phyloP scores from a whole-genome alignment of 129 eudicot genomes.

The Centaurea solstitialis region DNA sequence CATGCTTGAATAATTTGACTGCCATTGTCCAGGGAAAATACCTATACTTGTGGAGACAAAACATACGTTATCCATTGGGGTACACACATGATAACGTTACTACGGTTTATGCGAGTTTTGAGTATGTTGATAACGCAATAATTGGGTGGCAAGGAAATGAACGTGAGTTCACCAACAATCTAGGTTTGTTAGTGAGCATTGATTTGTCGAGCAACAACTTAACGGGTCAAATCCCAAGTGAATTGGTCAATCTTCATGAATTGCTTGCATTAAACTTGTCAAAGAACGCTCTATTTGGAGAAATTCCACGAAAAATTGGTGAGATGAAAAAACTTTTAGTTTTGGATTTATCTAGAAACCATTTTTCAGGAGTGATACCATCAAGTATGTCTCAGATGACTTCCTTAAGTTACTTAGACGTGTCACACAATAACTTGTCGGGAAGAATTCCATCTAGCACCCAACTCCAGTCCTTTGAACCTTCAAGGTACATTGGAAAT shows the following conservation, averaged over 20 bases:
- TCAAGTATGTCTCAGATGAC: neutral
- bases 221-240: no score
- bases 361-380: slow-evolving; percentile 29
- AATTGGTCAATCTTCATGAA: no score
- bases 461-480: slow-evolving; percentile 15
- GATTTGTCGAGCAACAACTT: no score
- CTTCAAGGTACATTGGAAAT: neutral
- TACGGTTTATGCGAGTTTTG: no score
- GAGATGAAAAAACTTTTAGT: neutral
- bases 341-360: slow-evolving; percentile 15
- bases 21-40: slow-evolving; percentile 20
- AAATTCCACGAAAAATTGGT: slow-evolving; percentile 31
- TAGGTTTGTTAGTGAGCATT: no score
- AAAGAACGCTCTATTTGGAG: no score
- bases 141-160: neutral
- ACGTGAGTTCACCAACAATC: no score
- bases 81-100: neutral
- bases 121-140: neutral
- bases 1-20: slow-evolving; percentile 17
- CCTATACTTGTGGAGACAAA: neutral
- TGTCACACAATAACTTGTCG: slow-evolving; percentile 32
- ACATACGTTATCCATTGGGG: neutral
- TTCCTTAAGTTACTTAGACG: slow-evolving; percentile 1
- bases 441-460: slow-evolving; percentile 26
- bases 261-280: no score